Percentiles rank a stretch among this genome's conserved stretches.
phyloP scores from a whole-genome alignment of 2,329 filamentous ascomycete species.

The Cadophora gregata region DNA sequence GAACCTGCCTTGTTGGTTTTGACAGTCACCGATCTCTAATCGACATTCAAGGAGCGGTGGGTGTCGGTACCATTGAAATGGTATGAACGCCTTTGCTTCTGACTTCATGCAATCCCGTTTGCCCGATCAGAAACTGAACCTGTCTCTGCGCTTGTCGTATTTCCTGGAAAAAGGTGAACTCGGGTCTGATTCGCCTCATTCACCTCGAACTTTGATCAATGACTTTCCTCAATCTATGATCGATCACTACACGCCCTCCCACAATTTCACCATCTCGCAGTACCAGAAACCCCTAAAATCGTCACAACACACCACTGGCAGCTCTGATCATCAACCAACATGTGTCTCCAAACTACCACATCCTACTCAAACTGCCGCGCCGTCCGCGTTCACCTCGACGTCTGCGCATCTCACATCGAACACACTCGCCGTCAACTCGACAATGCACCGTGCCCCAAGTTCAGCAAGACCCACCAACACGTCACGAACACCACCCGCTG shows the following conservation, averaged over 20 bases:
- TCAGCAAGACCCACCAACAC: neutral
- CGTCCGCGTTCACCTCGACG: neutral
- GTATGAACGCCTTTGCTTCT: neutral
- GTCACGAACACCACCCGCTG: constrained; percentile 9
- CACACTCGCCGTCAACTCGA: constrained; percentile 26
- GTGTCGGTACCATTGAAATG: too few relatives aligned
- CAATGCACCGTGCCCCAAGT: constrained; percentile 17
- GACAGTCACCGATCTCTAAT: neutral
- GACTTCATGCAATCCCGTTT: neutral
- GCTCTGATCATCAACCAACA: neutral
- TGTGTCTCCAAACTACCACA: constrained; percentile 19
- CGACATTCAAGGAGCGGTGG: neutral
- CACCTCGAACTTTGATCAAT: neutral
- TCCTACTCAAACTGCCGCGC: constrained; percentile 9
- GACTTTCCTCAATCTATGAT: neutral
- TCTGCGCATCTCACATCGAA: constrained; percentile 22
- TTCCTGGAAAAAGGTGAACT: neutral
- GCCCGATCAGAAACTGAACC: neutral
- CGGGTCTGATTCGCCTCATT: neutral
- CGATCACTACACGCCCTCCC: neutral
- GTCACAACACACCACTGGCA: neutral
- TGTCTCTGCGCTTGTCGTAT: neutral
- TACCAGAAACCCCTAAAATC: neutral
- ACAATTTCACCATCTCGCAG: neutral
- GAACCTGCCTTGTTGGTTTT: neutral